Percentiles rank a stretch among this genome's conserved stretches.
Evolutionary conservation across 805 yeast species (phyloP).

Genomic region (Suhomyces kilbournensis): DNA sequence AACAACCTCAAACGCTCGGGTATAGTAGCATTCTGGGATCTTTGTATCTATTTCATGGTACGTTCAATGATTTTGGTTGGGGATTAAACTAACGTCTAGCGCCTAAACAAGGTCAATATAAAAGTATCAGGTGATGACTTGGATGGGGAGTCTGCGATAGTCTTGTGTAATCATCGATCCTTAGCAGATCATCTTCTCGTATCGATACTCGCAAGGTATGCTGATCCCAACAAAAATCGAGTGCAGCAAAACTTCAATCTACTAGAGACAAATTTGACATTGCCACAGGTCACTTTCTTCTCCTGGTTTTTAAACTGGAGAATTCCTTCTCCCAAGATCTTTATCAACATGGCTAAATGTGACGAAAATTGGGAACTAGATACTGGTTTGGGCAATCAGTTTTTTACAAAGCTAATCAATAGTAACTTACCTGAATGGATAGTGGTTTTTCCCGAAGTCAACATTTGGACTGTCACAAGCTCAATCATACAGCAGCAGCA

Average conservation of each 20-base stretch:
- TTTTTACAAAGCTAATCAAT: conserved; percentile 34
- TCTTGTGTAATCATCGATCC: conserved; percentile 64
- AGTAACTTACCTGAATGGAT: conserved; percentile 56
- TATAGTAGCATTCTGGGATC: conserved; percentile 14
- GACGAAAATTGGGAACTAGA: conserved; percentile 73
- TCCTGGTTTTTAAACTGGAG: conserved; percentile 69
- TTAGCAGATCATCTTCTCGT: conserved; percentile 62
- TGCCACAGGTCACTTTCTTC: conserved; percentile 55
- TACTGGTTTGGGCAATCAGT: conserved; percentile 27
- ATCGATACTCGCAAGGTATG: conserved; percentile 35
- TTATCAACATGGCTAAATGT: conserved; percentile 46
- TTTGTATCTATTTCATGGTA: conserved; percentile 28
- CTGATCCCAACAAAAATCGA: conserved; percentile 16
- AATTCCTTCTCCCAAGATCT: conserved; percentile 52
- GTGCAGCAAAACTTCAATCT: background rate
- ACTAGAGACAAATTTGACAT: conserved; percentile 10
- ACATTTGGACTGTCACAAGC: conserved; percentile 54
- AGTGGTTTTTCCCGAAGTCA: conserved; percentile 82
- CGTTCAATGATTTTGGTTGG: conserved; percentile 7
- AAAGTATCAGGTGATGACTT: conserved; percentile 43
- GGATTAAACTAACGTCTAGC: conserved; percentile 13
- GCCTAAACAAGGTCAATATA: conserved; percentile 36
- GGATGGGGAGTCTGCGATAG: conserved; percentile 32
- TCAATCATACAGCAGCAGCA: conserved; percentile 50
- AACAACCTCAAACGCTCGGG: conserved; percentile 3